phyloP scores from a whole-genome alignment of 306 rosid genomes.

The Hippophae gyantsensis region DNA sequence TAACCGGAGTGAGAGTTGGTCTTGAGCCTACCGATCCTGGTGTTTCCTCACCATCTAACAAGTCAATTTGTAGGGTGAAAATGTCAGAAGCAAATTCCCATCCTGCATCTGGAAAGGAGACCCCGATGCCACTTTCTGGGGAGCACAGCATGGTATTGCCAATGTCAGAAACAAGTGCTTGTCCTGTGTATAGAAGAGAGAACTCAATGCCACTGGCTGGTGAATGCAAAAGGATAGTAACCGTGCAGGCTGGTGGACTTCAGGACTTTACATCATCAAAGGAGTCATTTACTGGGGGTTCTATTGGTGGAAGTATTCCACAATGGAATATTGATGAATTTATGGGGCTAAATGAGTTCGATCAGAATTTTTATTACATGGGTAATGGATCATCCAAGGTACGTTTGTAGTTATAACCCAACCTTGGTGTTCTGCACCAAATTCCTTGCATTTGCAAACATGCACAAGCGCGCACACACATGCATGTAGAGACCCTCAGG shows the following conservation, averaged over 20 bases:
- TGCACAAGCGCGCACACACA: too few relatives aligned
- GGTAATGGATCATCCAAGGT: constrained; percentile 78
- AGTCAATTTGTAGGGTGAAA: constrained; percentile 39
- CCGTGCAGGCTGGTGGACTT: constrained; percentile 32
- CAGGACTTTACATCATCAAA: constrained; percentile 33
- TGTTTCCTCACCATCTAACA: constrained; percentile 36
- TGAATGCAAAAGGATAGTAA: constrained; percentile 31
- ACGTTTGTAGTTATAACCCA: constrained; percentile 19
- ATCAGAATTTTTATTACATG: constrained; percentile 47
- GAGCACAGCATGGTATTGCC: constrained; percentile 31
- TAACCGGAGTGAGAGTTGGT: constrained; percentile 64
- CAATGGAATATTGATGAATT: constrained; percentile 72
- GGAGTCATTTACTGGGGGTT: constrained; percentile 51
- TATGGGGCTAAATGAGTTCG: constrained; percentile 50
- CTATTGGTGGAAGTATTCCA: constrained; percentile 45
- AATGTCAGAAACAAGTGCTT: constrained; percentile 27
- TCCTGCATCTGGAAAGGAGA: constrained; percentile 26
- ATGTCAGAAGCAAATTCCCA: constrained; percentile 29
- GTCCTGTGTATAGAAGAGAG: constrained; percentile 27
- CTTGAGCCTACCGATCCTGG: constrained; percentile 41
- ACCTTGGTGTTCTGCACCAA: background rate
- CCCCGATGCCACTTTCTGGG: constrained; percentile 26
- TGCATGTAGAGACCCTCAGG: too few relatives aligned
- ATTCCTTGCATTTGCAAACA: too few relatives aligned
- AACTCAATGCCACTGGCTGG: constrained; percentile 28